A percentile compares a stretch with the other conserved stretches of the same genome.
phyloP scores from a whole-genome alignment of 495 filamentous ascomycete species.

The Amphirosellinia nigrospora region DNA sequence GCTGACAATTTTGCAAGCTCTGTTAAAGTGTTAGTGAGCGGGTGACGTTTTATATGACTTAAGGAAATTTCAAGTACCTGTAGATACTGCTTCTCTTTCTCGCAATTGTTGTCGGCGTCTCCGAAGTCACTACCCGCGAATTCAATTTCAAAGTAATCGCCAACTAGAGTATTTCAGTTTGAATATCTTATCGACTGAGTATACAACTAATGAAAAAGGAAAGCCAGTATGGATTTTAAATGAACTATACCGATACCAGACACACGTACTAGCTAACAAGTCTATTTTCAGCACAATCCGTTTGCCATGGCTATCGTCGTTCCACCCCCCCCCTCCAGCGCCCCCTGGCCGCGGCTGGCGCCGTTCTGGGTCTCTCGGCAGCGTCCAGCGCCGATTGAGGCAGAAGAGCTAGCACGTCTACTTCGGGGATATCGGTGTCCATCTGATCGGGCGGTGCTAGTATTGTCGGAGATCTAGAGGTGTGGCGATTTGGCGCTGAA shows the following conservation, averaged over 20 bases:
- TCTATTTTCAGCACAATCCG: conserved; percentile 1
- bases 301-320: not conserved
- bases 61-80: not conserved
- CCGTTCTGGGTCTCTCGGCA: not conserved
- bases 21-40: not conserved
- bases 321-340: not conserved
- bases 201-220: not conserved
- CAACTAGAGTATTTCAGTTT: not conserved
- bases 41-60: not conserved
- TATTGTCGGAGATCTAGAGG: not conserved
- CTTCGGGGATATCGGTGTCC: not conserved
- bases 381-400: not conserved
- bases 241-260: not conserved
- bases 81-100: not conserved
- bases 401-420: not conserved
- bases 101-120: not conserved
- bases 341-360: not conserved
- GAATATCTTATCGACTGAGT: not conserved
- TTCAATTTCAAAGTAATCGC: not conserved
- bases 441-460: not conserved
- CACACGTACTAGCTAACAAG: not conserved
- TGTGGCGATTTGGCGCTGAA: not conserved
- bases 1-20: not conserved
- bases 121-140: not conserved
- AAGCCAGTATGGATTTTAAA: not conserved